Percentiles rank a stretch among this genome's conserved stretches.
Evolutionary conservation across 345 rosid genomes (phyloP).

Genomic region (Microcos paniculata): DNA sequence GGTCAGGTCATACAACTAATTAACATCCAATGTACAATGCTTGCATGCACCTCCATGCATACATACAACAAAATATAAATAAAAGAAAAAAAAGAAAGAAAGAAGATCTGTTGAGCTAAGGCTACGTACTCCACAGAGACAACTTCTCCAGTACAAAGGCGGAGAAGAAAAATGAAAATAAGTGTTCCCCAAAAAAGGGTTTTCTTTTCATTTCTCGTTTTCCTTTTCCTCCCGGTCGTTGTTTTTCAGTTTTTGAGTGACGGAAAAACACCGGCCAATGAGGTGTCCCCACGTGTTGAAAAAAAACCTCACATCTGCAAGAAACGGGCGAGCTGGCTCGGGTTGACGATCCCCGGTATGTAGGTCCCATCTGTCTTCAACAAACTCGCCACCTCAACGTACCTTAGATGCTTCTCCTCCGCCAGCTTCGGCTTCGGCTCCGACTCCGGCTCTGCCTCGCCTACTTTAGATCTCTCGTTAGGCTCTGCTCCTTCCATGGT

Average conservation of each 20-base stretch:
- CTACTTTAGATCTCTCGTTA: conserved; percentile 1
- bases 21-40: not conserved
- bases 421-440: conserved; percentile 28
- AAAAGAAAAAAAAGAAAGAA: not conserved
- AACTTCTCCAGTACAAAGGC: not conserved
- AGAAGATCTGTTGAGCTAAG: not conserved
- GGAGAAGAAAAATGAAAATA: not conserved
- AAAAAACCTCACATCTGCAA: conserved; percentile 43
- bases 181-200: not conserved
- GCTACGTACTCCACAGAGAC: not conserved
- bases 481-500: not conserved
- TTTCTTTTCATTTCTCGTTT: not conserved
- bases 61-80: not conserved
- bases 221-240: not conserved
- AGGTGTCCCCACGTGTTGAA: conserved; percentile 36
- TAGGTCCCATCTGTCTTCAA: conserved; percentile 63
- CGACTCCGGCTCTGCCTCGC: conserved; percentile 30
- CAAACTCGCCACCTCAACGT: conserved; percentile 65
- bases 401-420: conserved; percentile 41
- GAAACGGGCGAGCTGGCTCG: conserved; percentile 71
- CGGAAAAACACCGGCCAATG: conserved; percentile 25
- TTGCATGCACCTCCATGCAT: conserved; percentile 1
- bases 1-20: not conserved
- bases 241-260: not conserved
- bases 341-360: conserved; percentile 72